phyloP scores from a whole-genome alignment of 23 red algal species.

The Gracilaria vermiculophylla region DNA sequence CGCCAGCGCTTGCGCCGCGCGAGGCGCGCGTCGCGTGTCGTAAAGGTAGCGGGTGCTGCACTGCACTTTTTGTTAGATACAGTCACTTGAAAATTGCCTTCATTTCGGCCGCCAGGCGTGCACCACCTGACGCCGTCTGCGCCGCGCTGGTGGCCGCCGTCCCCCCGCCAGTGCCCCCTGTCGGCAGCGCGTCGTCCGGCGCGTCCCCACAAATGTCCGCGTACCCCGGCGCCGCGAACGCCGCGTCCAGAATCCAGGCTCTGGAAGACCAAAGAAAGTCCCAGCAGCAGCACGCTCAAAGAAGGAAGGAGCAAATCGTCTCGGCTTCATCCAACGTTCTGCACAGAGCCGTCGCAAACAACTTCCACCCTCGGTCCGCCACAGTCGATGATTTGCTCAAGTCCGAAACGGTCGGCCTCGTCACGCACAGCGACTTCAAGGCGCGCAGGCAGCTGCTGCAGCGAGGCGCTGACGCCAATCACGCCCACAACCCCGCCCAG shows the following conservation, averaged over 20 bases:
- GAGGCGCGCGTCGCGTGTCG: no score
- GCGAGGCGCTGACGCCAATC: neutral
- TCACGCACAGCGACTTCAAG: slow-evolving; percentile 74
- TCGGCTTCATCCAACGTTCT: slow-evolving; percentile 37
- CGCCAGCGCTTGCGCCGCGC: no score
- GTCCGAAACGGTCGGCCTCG: slow-evolving; percentile 81
- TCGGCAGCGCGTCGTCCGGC: no score
- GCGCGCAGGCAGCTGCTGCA: slow-evolving; percentile 67
- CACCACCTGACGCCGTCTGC: no score
- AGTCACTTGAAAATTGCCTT: no score
- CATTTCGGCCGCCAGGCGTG: no score
- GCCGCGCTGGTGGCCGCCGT: no score
- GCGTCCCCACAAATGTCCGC: slow-evolving; percentile 48
- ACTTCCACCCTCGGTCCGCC: slow-evolving; percentile 61
- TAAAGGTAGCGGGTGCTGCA: no score
- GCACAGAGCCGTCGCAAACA: slow-evolving; percentile 19
- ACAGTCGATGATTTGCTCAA: slow-evolving; percentile 74
- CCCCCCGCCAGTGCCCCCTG: no score
- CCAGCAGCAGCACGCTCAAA: neutral
- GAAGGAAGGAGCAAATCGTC: slow-evolving; percentile 32
- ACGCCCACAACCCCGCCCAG: neutral
- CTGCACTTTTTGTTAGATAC: no score
- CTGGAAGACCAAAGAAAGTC: slow-evolving; percentile 41
- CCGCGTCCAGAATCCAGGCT: slow-evolving; percentile 45
- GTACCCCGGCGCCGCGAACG: slow-evolving; percentile 36